Evolutionary conservation across 306 rosid species (phyloP).

Genomic region (Trifolium fragiferum): DNA sequence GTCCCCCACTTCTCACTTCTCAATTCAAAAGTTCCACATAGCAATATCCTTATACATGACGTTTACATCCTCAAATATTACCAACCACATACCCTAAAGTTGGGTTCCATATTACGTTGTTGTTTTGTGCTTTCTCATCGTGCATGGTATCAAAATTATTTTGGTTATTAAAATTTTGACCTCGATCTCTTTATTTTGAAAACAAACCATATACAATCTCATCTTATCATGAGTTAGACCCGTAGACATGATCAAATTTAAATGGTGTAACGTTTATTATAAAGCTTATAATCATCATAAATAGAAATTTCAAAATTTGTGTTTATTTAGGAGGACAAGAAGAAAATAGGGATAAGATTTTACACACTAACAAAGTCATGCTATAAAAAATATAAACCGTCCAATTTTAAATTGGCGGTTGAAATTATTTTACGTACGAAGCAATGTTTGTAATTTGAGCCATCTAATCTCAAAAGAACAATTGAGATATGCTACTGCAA

Average conservation of each 20-base stretch:
- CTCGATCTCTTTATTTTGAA: constrained; percentile 28
- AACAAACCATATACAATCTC: not conserved
- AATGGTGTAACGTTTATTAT: constrained; percentile 15
- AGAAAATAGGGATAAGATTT: too few relatives aligned
- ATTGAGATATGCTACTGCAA: too few relatives aligned
- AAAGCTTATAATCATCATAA: not conserved
- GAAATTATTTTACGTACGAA: too few relatives aligned
- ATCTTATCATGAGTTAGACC: constrained; percentile 22
- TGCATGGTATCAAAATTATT: constrained; percentile 39
- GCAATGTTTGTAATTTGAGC: too few relatives aligned
- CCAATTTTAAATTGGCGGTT: too few relatives aligned
- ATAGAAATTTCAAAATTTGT: constrained; percentile 13
- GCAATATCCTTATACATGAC: constrained; percentile 58
- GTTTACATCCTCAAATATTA: constrained; percentile 59
- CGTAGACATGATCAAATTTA: constrained; percentile 17
- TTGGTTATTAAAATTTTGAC: constrained; percentile 41
- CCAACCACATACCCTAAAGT: constrained; percentile 79
- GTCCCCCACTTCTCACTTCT: constrained; percentile 71
- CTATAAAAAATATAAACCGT: too few relatives aligned
- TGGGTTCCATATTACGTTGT: constrained; percentile 58
- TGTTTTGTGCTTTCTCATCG: constrained; percentile 56
- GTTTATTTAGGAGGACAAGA: not conserved
- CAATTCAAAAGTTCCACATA: constrained; percentile 61
- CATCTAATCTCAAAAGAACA: too few relatives aligned
- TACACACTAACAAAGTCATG: too few relatives aligned